Base-by-base conservation (phyloP, 192 early-diverging fungal species). In the Linnemannia hyalina region DNA sequence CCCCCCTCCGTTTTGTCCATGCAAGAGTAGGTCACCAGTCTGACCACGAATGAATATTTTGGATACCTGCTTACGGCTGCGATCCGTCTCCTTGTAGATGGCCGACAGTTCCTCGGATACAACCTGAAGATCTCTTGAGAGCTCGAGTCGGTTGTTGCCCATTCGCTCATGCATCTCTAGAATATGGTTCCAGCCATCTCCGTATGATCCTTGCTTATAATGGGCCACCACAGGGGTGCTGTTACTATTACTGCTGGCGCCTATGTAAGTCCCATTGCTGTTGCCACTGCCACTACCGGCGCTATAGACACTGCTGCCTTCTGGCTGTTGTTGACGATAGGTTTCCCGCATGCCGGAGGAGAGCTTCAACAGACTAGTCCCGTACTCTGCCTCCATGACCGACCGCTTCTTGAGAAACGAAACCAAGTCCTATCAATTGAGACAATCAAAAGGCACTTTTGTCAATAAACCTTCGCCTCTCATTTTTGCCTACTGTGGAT, bases 301-400 rank as follows among this genome's bases (percentile, higher is more conserved):
- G 29, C 60, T 63, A 10, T 63, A 63, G 29, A 63, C 13, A 15
- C 47, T 36, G 57, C 26, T 79, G 80, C 93, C 91, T 88, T 93
- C 82, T 82, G 91, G 74, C 90, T 95, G 40, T 90, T 95, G 40
- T 88, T 82, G 80, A 52, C 93, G 90, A 87, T 90, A 92, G 23
- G 89, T 76, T 81, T 93, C 94, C 40, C 90, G 88, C 74, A 92
- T 90, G 65, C 81, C 83, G 38, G 94, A 94, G 11, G 94, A 91
- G 0, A 98, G 89, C 78, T 97, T 97, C 46, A 93, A 89, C 90
- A 99, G 91, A 55, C 91, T 89, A 55, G 93, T 90, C 32, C 94
- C 95, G 86, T 99, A 98, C 52, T 98, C 96, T 71, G 97, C 97
- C 81, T 99, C 98, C 47, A 98, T 95, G 7, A 90, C 81, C 2